Conservation (phyloP, 176 grass and related monocot species). For the Tillandsia leiboldiana region DNA sequence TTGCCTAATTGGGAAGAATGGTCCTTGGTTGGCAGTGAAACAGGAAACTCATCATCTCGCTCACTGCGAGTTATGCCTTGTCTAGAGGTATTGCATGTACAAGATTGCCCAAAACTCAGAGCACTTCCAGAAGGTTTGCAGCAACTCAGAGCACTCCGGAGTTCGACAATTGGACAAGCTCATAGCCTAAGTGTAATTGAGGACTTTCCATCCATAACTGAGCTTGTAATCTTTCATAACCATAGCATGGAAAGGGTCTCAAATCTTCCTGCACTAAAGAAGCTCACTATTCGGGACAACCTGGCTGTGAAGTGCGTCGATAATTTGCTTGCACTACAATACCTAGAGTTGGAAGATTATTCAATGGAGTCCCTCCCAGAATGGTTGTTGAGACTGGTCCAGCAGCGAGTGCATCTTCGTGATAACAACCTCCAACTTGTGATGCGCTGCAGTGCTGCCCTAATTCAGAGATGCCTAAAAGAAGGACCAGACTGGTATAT, state of each 20-base stretch:
- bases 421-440: neutral
- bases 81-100: neutral
- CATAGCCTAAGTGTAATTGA: slow-evolving; percentile 13
- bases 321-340: neutral
- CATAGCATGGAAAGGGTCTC: slow-evolving; percentile 16
- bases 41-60: neutral
- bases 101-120: slow-evolving; percentile 9
- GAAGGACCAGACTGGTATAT: slow-evolving; percentile 7
- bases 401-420: neutral
- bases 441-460: neutral
- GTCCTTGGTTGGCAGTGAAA: slow-evolving; percentile 3
- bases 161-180: neutral
- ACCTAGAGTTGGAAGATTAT: neutral
- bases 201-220: slow-evolving; percentile 12
- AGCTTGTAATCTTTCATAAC: neutral
- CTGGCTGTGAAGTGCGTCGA: slow-evolving; percentile 11
- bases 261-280: slow-evolving; percentile 7
- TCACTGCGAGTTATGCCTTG: slow-evolving; percentile 2
- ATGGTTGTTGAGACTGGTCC: neutral
- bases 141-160: neutral
- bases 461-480: slow-evolving; percentile 9
- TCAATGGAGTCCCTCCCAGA: neutral
- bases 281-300: neutral
- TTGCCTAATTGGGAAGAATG: slow-evolving; percentile 33
- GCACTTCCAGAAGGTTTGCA: slow-evolving; percentile 14